phyloP scores from a whole-genome alignment of 2,329 filamentous ascomycete genomes.

The Ascochyta viciae-villosae region DNA sequence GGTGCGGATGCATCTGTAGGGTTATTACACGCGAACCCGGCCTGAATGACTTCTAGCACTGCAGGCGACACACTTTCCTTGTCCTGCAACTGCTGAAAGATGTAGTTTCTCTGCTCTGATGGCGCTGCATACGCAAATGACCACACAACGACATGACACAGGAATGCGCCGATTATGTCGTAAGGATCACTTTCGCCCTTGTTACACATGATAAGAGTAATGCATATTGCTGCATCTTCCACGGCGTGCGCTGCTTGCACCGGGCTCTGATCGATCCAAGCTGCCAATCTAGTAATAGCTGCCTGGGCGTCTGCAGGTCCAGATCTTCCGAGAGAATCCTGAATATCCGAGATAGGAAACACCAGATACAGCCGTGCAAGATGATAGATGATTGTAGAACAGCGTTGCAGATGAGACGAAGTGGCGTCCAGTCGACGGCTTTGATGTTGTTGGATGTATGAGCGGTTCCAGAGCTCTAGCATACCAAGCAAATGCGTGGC shows the following conservation, averaged over 20 bases:
- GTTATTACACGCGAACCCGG: background rate
- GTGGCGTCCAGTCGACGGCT: background rate
- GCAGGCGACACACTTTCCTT: background rate
- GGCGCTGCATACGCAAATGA: slow-evolving; percentile 2
- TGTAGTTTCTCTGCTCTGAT: background rate
- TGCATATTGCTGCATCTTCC: slow-evolving; percentile 9
- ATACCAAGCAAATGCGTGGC: background rate
- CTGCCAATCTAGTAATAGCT: background rate
- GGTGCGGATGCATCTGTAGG: background rate
- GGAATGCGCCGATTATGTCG: slow-evolving; percentile 8
- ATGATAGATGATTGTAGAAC: slow-evolving; percentile 3
- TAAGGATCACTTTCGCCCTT: slow-evolving; percentile 4
- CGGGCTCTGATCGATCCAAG: background rate
- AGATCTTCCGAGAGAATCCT: slow-evolving; percentile 15
- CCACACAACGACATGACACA: slow-evolving; percentile 14
- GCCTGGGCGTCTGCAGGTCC: slow-evolving; percentile 1
- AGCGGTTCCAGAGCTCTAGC: background rate
- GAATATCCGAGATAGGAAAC: slow-evolving; percentile 8
- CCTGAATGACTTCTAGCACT: background rate
- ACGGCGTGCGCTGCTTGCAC: background rate
- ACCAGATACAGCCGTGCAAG: slow-evolving; percentile 2
- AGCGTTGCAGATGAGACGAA: background rate
- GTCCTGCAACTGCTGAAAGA: background rate
- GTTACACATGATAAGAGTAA: slow-evolving; percentile 2
- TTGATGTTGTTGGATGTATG: background rate